Evolutionary conservation across 163 green algal species (phyloP), one percentile per base, ranked within the genome.

Genomic region (Scenedesmus sp.): DNA sequence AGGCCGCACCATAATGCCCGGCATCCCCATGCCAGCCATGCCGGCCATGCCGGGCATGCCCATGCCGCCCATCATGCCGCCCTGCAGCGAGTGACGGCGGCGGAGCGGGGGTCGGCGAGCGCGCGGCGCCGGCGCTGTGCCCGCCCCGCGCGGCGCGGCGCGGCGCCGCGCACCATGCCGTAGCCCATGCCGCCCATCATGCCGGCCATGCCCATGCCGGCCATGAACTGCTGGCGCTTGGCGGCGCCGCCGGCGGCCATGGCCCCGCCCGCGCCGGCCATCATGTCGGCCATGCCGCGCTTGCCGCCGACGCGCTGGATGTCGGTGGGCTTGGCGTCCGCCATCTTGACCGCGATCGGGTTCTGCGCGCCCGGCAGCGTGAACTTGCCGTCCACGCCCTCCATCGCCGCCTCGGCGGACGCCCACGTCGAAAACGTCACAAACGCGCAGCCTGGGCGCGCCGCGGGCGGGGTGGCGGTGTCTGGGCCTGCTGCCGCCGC

Each of bases 311-410:
- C 63, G n/a, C 75, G 54, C 64, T 82, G 75, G 10, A 89, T 84
- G 64, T 91, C 87, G 48, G 89, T 89, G n/a, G 86, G 77, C 79
- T 95, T 95, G 33, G 88, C 88, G 51, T 95, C 92, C 14, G 93
- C 93, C 84, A 97, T 95, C 82, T 97, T 97, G 70, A 97, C 92
- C 11, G 95, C 89, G 51, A 97, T 87, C 54, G 93, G 89, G 75
- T 92, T 91, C 44, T 91, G 89, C 3, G 88, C 87, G 20, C 84
- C 88, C 15, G 89, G 87, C 47, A 95, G 80, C 18, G 86, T 85
- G 14, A 79, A 90, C 63, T 90, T 88, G 39, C 91, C 90, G 64
- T 96, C 88, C 44, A 95, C 83, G 22, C 77, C 83, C 50, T 92
- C 86, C 47, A 97, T 93, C 34, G 92, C 93, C 7, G 70, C 67